Evolutionary conservation across 2,329 filamentous ascomycete species (phyloP).

Genomic region (Ophiocordyceps camponoti-saundersi): DNA sequence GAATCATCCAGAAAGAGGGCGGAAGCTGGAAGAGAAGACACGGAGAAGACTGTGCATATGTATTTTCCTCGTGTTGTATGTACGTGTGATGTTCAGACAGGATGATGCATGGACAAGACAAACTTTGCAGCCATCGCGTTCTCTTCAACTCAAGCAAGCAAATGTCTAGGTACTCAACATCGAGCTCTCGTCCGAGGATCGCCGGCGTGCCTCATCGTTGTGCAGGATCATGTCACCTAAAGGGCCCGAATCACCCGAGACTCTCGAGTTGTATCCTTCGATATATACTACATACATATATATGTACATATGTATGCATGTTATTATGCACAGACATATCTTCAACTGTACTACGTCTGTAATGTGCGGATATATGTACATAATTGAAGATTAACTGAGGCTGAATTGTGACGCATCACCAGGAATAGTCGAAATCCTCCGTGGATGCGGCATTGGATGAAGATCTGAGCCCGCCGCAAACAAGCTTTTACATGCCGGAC

Average conservation of each 20-base stretch:
- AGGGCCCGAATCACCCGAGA: not conserved
- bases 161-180: not conserved
- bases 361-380: not conserved
- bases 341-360: too few species aligned
- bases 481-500: not conserved
- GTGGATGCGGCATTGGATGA: not conserved
- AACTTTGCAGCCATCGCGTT: not conserved
- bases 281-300: too few species aligned
- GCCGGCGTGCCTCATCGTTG: not conserved
- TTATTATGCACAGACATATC: too few species aligned
- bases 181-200: not conserved
- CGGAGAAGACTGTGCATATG: not conserved
- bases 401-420: not conserved
- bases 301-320: too few species aligned
- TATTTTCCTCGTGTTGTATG: not conserved
- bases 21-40: not conserved
- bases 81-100: too few species aligned
- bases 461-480: not conserved
- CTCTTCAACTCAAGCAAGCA: not conserved
- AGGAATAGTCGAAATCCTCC: not conserved
- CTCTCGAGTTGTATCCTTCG: too few species aligned
- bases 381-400: not conserved
- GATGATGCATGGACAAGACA: not conserved
- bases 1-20: not conserved
- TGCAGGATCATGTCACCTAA: not conserved